Conservation (phyloP, 2,329 filamentous ascomycete genomes). For the Metarhizium rileyi region DNA sequence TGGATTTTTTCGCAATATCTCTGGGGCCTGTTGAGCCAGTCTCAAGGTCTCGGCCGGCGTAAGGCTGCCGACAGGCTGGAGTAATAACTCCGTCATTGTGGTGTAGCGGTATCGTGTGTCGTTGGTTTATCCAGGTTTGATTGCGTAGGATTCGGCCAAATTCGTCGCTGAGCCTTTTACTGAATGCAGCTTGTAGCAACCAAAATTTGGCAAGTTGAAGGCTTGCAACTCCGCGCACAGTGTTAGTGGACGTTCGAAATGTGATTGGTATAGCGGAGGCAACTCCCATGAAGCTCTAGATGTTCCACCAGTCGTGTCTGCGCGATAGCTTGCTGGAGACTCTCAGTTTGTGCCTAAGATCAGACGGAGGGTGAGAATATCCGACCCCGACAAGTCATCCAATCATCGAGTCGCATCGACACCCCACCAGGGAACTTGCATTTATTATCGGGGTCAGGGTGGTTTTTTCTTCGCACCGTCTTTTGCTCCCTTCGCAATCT, state of each 20-base stretch:
- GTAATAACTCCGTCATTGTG: constrained; percentile 41
- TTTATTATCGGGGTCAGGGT: background rate
- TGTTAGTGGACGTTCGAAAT: background rate
- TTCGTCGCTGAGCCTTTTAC: background rate
- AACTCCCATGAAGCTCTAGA: background rate
- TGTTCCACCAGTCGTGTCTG: background rate
- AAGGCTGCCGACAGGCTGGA: constrained; percentile 47
- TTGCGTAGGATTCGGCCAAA: background rate
- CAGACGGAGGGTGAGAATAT: constrained; percentile 4
- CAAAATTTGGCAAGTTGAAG: background rate
- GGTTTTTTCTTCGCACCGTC: background rate
- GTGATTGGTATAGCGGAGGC: background rate
- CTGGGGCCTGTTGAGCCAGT: constrained; percentile 52
- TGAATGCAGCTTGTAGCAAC: too few species aligned
- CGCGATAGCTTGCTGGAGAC: background rate
- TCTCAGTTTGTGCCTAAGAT: background rate
- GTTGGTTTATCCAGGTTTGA: background rate
- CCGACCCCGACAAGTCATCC: constrained; percentile 2
- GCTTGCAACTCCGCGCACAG: background rate
- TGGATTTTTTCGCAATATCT: constrained; percentile 42
- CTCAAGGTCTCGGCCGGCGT: constrained; percentile 45
- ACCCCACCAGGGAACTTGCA: background rate
- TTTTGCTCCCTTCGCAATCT: background rate
- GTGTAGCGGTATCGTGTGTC: constrained; percentile 1
- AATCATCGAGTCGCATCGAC: background rate